Conservation (phyloP, 1,284 basidiomycete genomes). For the Austroboletus rostrupii region DNA sequence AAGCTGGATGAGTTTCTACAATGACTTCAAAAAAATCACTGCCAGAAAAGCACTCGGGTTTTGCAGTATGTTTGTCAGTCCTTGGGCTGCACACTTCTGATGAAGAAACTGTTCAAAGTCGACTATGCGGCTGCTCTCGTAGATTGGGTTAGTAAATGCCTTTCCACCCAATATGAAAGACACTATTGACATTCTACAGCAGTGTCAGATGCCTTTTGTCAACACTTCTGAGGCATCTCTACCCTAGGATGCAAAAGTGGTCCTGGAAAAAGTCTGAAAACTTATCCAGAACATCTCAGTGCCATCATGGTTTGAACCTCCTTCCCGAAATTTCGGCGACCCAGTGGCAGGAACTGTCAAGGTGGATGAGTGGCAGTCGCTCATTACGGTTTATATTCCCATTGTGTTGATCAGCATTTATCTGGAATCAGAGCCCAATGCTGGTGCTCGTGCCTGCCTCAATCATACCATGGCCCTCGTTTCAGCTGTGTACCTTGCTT, state of each 20-base stretch:
- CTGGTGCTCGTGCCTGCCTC: no score
- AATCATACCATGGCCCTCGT: neutral
- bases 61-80: slow-evolving; percentile 9
- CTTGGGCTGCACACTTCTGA: neutral
- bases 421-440: neutral
- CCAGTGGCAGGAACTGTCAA: slow-evolving; percentile 28
- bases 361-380: slow-evolving; percentile 31
- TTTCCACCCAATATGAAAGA: no score
- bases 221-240: no score
- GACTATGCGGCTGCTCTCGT: slow-evolving; percentile 8
- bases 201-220: no score
- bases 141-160: slow-evolving; percentile 10
- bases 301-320: slow-evolving; percentile 30
- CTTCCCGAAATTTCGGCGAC: slow-evolving; percentile 31
- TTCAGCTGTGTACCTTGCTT: neutral
- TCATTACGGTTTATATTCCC: slow-evolving; percentile 31
- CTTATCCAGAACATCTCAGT: slow-evolving; percentile 25
- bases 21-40: neutral
- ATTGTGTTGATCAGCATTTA: slow-evolving; percentile 26
- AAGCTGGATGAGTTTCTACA: neutral
- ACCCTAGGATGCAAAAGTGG: no score
- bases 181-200: no score
- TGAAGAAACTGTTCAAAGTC: neutral
- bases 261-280: neutral
- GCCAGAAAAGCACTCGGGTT: neutral